A percentile compares a stretch with the other conserved stretches of the same genome.
Conservation (phyloP, 2,329 filamentous ascomycete species). For the Emergomyces pasteurianus region DNA sequence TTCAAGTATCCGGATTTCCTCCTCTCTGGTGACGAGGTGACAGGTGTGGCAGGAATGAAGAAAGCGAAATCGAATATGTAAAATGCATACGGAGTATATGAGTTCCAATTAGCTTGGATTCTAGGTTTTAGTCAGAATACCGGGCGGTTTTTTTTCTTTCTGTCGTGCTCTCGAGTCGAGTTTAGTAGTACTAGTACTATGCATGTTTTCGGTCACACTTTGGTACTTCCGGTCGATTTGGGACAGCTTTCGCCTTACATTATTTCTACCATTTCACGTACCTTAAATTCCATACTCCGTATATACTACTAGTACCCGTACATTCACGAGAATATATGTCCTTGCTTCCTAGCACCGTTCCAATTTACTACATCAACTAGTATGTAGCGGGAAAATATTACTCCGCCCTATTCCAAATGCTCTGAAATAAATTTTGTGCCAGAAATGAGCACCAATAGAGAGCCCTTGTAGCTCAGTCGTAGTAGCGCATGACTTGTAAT, state of each 20-base stretch:
- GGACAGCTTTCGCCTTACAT: not conserved
- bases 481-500: slow-evolving; percentile 1
- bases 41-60: slow-evolving; percentile 48
- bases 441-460: not conserved
- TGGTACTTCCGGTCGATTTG: too few species aligned
- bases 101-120: not conserved
- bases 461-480: not conserved
- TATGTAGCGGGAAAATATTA: not conserved
- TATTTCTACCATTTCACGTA: too few species aligned
- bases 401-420: not conserved
- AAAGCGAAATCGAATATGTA: slow-evolving; percentile 40
- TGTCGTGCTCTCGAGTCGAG: too few species aligned
- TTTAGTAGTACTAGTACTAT: too few species aligned
- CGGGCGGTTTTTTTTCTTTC: not conserved
- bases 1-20: slow-evolving; percentile 49
- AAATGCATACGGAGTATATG: not conserved
- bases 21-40: slow-evolving; percentile 40
- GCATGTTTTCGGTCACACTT: not conserved
- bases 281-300: too few species aligned
- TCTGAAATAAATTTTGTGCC: not conserved
- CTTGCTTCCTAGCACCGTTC: too few species aligned
- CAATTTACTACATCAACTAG: too few species aligned
- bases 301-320: too few species aligned
- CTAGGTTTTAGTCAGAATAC: not conserved
- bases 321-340: not conserved